These are phyloP conservation scores for Radiomyces spectabilis DNA, from an alignment of 192 early-diverging fungal species.

Conservation along the genomic window DNA sequence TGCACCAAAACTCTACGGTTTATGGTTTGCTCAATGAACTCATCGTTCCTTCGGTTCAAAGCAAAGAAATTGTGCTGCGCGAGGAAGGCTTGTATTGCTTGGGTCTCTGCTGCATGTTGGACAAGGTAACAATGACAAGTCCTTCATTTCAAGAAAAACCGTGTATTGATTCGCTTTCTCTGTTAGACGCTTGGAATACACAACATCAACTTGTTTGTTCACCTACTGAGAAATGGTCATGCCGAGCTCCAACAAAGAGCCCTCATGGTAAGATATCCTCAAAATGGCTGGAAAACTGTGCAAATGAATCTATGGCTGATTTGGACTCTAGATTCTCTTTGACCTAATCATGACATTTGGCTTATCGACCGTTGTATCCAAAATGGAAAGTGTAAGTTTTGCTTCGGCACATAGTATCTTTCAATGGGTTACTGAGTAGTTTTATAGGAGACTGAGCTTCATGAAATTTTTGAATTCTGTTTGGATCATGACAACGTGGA, in stretches of 20 bases:
- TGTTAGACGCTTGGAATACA: constrained; percentile 54
- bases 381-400: constrained; percentile 16
- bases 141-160: neutral
- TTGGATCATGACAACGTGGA: constrained; percentile 49
- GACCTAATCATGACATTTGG: constrained; percentile 57
- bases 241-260: constrained; percentile 57
- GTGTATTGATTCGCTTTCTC: neutral
- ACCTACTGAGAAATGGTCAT: constrained; percentile 50
- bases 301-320: neutral
- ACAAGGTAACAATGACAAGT: constrained; percentile 40
- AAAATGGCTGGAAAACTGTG: neutral
- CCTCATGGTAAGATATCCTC: constrained; percentile 46
- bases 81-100: constrained; percentile 80
- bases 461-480: constrained; percentile 40
- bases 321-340: constrained; percentile 44
- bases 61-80: constrained; percentile 55
- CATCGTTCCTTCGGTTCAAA: constrained; percentile 66
- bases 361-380: constrained; percentile 16
- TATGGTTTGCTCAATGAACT: constrained; percentile 67
- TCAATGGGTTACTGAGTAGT: too few relatives aligned
- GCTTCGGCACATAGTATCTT: constrained; percentile 21
- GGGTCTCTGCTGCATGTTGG: constrained; percentile 69
- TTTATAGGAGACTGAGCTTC: too few relatives aligned
- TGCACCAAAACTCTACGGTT: constrained; percentile 65
- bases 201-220: constrained; percentile 67